These are phyloP conservation scores for Simmondsia chinensis DNA, from an alignment of 148 eudicot species.

Conservation along the genomic window DNA sequence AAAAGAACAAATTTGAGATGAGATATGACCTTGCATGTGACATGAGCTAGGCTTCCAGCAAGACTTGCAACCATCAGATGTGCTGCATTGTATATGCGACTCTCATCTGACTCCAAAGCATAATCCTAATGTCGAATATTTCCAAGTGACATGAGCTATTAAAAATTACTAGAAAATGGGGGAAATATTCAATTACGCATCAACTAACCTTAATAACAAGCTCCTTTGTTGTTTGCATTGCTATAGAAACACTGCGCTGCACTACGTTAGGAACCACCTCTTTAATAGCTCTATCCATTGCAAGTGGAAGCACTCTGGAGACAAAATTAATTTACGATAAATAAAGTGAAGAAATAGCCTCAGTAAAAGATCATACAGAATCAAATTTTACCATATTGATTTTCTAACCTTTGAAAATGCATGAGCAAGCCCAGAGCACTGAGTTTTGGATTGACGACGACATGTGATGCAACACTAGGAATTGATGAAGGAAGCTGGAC, in stretches of 20 bases:
- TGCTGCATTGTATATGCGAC: slow-evolving; percentile 79
- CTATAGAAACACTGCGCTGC: slow-evolving; percentile 95
- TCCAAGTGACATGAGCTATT: background rate
- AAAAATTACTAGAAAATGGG: slow-evolving; percentile 1
- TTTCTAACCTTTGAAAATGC: slow-evolving; percentile 77
- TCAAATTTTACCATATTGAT: background rate
- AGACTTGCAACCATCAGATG: slow-evolving; percentile 98
- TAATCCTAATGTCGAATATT: slow-evolving; percentile 48
- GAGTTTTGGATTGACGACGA: slow-evolving; percentile 74
- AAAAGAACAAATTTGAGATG: no score
- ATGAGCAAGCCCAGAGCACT: slow-evolving; percentile 49
- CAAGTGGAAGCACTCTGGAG: slow-evolving; percentile 69
- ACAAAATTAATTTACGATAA: background rate
- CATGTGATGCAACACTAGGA: slow-evolving; percentile 64
- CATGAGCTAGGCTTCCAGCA: slow-evolving; percentile 97
- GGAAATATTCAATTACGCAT: background rate
- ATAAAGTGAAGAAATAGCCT: no score
- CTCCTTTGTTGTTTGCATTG: slow-evolving; percentile 91
- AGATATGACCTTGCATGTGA: slow-evolving; percentile 82
- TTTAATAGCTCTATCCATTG: slow-evolving; percentile 86
- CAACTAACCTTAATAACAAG: slow-evolving; percentile 77
- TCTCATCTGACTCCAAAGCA: slow-evolving; percentile 93
- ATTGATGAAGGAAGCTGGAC: slow-evolving; percentile 62
- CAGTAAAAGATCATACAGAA: background rate
- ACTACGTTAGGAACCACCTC: slow-evolving; percentile 80